These are phyloP conservation scores for Lipomyces orientalis DNA, from an alignment of 805 yeast species.

Conservation along the genomic window DNA sequence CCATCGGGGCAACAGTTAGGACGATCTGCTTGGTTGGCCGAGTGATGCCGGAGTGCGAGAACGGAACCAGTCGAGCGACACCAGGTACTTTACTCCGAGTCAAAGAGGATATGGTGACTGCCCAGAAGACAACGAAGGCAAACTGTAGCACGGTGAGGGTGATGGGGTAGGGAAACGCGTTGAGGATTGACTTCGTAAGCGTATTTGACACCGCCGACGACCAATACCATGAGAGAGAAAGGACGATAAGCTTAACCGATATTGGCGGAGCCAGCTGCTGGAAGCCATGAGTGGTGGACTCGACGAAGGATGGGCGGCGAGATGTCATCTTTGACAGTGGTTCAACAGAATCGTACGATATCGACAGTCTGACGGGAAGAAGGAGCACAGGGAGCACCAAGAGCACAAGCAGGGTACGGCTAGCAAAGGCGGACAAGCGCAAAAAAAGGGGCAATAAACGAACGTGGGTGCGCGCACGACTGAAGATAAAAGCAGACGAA, in stretches of 20 bases:
- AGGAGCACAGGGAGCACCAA: not conserved
- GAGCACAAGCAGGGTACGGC: not conserved
- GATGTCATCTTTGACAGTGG: not conserved
- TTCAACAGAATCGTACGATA: not conserved
- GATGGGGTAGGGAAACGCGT: conserved; percentile 76
- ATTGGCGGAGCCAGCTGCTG: conserved; percentile 51
- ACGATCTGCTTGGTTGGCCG: conserved; percentile 60
- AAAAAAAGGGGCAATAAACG: not conserved
- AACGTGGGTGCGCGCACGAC: not conserved
- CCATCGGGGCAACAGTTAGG: conserved; percentile 87
- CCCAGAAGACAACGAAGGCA: conserved; percentile 67
- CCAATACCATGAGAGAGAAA: conserved; percentile 81
- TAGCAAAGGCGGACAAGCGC: not conserved
- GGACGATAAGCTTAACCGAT: conserved; percentile 52
- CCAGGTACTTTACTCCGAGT: conserved; percentile 46
- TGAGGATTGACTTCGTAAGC: conserved; percentile 77
- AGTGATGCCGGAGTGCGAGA: conserved; percentile 39
- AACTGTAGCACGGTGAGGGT: conserved; percentile 90
- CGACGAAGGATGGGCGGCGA: not conserved
- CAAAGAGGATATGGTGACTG: conserved; percentile 27
- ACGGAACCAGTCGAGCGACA: conserved; percentile 42
- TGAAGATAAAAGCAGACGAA: not conserved
- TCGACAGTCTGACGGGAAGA: not conserved
- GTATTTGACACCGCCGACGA: conserved; percentile 81
- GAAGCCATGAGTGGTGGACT: conserved; percentile 42